phyloP scores from a whole-genome alignment of 345 rosid genomes.

The Melaleuca alternifolia region DNA sequence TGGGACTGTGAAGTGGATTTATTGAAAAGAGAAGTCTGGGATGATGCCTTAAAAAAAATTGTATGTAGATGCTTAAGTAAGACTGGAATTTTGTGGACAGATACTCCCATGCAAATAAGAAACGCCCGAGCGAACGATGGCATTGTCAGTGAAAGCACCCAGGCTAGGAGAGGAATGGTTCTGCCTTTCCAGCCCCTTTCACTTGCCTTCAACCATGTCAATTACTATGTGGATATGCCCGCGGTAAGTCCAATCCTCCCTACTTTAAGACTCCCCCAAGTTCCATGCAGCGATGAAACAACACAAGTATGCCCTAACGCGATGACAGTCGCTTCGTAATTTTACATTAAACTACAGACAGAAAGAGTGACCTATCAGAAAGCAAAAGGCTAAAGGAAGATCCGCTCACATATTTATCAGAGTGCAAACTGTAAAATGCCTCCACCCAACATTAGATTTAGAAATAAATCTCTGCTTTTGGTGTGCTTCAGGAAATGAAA shows the following conservation, averaged over 20 bases:
- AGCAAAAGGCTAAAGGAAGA: background rate
- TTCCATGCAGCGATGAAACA: background rate
- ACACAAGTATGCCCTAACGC: conserved; percentile 3
- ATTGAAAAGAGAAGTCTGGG: background rate
- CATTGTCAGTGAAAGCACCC: background rate
- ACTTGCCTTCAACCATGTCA: conserved; percentile 22
- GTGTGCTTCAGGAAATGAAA: conserved; percentile 25
- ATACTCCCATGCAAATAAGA: background rate
- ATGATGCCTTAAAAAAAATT: background rate
- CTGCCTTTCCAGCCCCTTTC: conserved; percentile 33
- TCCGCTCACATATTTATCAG: background rate
- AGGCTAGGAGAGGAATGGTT: conserved; percentile 24
- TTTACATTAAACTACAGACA: background rate
- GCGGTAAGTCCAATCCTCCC: background rate
- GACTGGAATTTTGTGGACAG: background rate
- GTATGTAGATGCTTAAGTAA: background rate
- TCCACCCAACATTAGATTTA: background rate
- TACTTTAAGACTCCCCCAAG: background rate
- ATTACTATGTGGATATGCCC: conserved; percentile 31
- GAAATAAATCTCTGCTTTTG: background rate
- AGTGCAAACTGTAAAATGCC: background rate
- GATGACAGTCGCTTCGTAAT: conserved; percentile 25
- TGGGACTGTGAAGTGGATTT: background rate
- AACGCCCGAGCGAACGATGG: background rate
- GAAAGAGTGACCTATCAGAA: background rate